Percentiles rank a stretch among this genome's conserved stretches.
Evolutionary conservation across 208 protist species (phyloP).

Genomic region (Acanthamoeba culbertsoni): DNA sequence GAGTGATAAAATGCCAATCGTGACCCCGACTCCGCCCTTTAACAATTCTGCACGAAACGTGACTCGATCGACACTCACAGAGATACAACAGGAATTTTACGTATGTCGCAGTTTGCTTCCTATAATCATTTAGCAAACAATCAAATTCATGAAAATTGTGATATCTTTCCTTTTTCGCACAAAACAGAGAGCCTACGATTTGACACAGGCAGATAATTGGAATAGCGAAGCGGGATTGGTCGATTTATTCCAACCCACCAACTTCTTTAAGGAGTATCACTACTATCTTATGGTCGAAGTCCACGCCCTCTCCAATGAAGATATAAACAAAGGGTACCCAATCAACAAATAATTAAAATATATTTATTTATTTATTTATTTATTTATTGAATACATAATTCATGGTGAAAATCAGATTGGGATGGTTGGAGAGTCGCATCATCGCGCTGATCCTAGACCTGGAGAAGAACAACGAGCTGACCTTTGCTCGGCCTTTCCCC

Average conservation of each 20-base stretch:
- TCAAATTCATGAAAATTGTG: not conserved
- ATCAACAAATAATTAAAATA: not conserved
- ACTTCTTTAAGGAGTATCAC: slow-evolving; percentile 55
- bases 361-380: not conserved
- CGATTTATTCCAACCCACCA: not conserved
- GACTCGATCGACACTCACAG: not conserved
- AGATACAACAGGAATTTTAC: slow-evolving; percentile 21
- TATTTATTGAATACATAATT: not conserved
- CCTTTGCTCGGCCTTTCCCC: slow-evolving; percentile 37
- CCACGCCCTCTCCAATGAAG: not conserved
- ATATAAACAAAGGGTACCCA: not conserved
- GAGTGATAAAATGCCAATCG: slow-evolving; percentile 1
- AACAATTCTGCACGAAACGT: slow-evolving; percentile 39
- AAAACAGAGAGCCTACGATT: not conserved
- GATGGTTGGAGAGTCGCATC: not conserved
- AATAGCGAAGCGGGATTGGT: not conserved
- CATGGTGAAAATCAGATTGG: not conserved
- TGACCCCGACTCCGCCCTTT: not conserved
- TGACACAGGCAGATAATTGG: not conserved
- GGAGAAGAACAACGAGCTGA: slow-evolving; percentile 37
- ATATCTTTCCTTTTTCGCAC: no score
- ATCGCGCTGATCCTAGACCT: not conserved
- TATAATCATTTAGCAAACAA: not conserved
- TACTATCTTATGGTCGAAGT: slow-evolving; percentile 30
- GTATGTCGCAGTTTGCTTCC: not conserved